Evolutionary conservation across 1,284 basidiomycete genomes (phyloP), one percentile per base, ranked within the genome.

Genomic region (Porogramme epimiltina): DNA sequence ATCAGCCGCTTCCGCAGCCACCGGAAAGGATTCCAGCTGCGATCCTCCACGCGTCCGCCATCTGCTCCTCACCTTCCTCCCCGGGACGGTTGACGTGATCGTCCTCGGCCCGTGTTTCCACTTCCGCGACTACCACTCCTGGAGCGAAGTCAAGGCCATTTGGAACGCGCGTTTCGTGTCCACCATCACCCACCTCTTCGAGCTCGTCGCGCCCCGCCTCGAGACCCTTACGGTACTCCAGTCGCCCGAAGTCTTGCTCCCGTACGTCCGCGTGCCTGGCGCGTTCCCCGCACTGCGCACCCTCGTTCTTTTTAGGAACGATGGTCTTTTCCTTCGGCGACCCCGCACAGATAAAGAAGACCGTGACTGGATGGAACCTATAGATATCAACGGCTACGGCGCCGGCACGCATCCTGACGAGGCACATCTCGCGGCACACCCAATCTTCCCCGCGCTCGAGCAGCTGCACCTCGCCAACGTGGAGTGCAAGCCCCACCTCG

Each of bases 141-240:
- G 48, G 46, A 22, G 33, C 16, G 36, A 41, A 15, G 51, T 10
- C 4, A 59, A 59, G 46, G 31, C 16, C 22, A 28, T 1, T 4
- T 59, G 57, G 57, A 55, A 59, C 46, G 38, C n/a, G 18, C 43
- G 47, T 34, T 49, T 54, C 28, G 49, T 47, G 11, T 16, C 31
- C 11, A 39, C 33, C 38, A 20, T 49, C 18, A 39, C 53, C 13
- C 41, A 38, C 19, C 56, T 58, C 42, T 51, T 58, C 34, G 31
- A 31, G 2, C 48, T 42, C 42, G 25, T 49, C 34, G 47, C 47
- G 11, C 20, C 48, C 10, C 45, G 41, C 31, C 51, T 58, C 45
- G 24, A 37, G 9, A 52, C 56, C 10, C 22, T 58, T 20, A 45
- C 53, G 34, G 40, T 58, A 36, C 44, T 58, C 4, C 47, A 52